phyloP scores from a whole-genome alignment of 208 protist species.

The Trypanosoma caninum region DNA sequence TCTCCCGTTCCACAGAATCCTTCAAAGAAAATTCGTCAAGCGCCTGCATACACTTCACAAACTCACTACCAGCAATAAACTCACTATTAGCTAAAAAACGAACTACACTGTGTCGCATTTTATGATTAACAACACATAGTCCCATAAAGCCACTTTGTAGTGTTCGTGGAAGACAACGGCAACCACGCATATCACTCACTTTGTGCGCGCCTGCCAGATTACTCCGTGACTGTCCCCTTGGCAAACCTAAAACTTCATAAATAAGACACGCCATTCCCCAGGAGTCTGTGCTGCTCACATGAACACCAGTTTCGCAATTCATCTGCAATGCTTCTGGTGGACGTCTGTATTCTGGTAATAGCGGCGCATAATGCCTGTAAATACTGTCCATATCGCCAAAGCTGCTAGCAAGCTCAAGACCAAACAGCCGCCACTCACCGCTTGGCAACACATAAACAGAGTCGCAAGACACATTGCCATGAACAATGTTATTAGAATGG shows the following conservation, averaged over 20 bases:
- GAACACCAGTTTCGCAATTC: background rate
- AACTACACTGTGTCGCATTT: conserved; percentile 37
- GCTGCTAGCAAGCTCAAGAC: conserved; percentile 60
- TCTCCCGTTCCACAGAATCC: conserved; percentile 48
- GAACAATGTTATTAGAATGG: conserved; percentile 72
- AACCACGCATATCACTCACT: conserved; percentile 24
- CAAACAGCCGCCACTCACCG: conserved; percentile 83
- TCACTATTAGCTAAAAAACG: conserved; percentile 45
- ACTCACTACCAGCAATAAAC: conserved; percentile 59
- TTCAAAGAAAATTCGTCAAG: conserved; percentile 72
- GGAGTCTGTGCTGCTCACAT: conserved; percentile 47
- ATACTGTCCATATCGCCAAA: conserved; percentile 18
- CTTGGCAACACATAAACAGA: conserved; percentile 58
- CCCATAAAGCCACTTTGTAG: conserved; percentile 45
- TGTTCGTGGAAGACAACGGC: conserved; percentile 38
- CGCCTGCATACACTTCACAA: conserved; percentile 52
- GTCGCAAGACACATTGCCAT: conserved; percentile 70
- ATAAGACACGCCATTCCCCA: conserved; percentile 81
- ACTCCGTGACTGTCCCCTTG: conserved; percentile 8
- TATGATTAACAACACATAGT: conserved; percentile 48
- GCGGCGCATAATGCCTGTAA: conserved; percentile 24
- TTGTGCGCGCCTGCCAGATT: conserved; percentile 10
- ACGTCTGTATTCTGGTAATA: conserved; percentile 35
- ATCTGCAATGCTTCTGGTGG: conserved; percentile 30
- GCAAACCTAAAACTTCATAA: conserved; percentile 54